These are phyloP conservation scores for Russula foetens DNA, from an alignment of 768 basidiomycete genomes.

Conservation along the genomic window DNA sequence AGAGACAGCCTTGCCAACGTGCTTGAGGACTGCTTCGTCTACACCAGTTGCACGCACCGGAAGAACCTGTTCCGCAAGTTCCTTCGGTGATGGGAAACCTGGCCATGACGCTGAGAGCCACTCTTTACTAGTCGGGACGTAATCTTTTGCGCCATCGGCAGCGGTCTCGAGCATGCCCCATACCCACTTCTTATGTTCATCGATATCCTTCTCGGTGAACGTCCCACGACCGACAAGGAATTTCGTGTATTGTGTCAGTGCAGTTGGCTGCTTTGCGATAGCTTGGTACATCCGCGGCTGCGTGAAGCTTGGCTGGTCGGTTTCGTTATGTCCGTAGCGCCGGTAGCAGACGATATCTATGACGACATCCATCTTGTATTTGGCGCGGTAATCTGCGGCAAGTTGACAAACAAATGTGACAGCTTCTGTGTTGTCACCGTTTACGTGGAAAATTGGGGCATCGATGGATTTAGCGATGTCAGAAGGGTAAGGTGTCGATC, in stretches of 20 bases:
- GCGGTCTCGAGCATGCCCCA: conserved; percentile 99
- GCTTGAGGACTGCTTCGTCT: conserved; percentile 65
- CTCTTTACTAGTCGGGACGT: conserved; percentile 89
- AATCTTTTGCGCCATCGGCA: conserved; percentile 88
- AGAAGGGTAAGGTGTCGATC: conserved; percentile 96
- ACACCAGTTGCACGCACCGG: conserved; percentile 87
- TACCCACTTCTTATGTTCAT: conserved; percentile 99
- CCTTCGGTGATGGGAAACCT: conserved; percentile 95
- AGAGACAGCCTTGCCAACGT: conserved; percentile 83
- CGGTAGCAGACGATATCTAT: conserved; percentile 98
- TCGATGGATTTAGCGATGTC: conserved; percentile 99
- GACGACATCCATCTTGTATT: conserved; percentile 98
- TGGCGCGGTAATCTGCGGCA: conserved; percentile 95
- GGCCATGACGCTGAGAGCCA: conserved; percentile 99
- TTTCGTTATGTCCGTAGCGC: conserved; percentile 99
- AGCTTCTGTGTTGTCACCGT: conserved; percentile 96
- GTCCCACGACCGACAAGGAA: conserved; percentile 85
- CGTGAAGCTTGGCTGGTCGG: conserved; percentile 97
- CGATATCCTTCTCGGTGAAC: conserved; percentile 93
- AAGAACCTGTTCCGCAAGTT: conserved; percentile 86
- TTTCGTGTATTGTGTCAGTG: conserved; percentile 87
- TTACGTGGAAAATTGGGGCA: conserved; percentile 98
- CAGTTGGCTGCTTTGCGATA: conserved; percentile 88
- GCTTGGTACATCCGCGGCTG: conserved; percentile 99
- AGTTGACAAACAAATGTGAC: conserved; percentile 98